phyloP scores from a whole-genome alignment of 1,139 yeast genomes.

The Geotrichum histeridarum region DNA sequence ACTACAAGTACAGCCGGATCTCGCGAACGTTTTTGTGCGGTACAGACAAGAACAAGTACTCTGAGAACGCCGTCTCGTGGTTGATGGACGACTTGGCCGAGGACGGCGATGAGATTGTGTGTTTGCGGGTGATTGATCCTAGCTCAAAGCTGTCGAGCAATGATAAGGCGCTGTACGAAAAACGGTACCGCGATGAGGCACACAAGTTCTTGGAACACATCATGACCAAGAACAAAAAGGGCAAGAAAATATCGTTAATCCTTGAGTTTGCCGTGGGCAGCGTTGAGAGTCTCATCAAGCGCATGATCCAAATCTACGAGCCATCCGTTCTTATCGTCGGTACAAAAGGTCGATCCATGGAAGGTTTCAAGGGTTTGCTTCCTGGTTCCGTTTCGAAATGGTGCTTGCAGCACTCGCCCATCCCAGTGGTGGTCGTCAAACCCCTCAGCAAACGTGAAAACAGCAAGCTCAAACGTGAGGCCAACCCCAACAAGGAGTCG shows the following conservation, averaged over 20 bases:
- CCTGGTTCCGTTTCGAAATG: conserved; percentile 49
- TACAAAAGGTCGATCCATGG: conserved; percentile 43
- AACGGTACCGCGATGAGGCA: conserved; percentile 40
- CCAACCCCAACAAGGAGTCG: conserved; percentile 29
- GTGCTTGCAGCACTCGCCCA: conserved; percentile 59
- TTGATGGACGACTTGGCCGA: conserved; percentile 58
- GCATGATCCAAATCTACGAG: conserved; percentile 53
- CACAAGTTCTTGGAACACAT: conserved; percentile 41
- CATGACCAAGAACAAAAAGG: conserved; percentile 41
- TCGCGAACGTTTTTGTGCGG: conserved; percentile 62
- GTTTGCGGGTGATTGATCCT: conserved; percentile 56
- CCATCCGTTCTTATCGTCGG: conserved; percentile 67
- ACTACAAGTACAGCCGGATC: conserved; percentile 50
- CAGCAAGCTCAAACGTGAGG: conserved; percentile 33
- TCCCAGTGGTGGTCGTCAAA: conserved; percentile 64
- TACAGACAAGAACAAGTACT: conserved; percentile 52
- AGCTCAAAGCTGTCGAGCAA: conserved; percentile 9
- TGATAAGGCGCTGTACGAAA: conserved; percentile 31
- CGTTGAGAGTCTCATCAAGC: conserved; percentile 50
- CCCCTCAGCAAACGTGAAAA: conserved; percentile 45
- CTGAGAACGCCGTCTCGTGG: conserved; percentile 61
- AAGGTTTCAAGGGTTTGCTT: conserved; percentile 46
- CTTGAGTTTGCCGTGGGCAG: conserved; percentile 61
- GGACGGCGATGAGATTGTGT: conserved; percentile 65
- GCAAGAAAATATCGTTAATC: conserved; percentile 42